These are phyloP conservation scores for Teratosphaeriaceae sp. DNA, from an alignment of 2,329 filamentous ascomycete species.

Conservation along the genomic window DNA sequence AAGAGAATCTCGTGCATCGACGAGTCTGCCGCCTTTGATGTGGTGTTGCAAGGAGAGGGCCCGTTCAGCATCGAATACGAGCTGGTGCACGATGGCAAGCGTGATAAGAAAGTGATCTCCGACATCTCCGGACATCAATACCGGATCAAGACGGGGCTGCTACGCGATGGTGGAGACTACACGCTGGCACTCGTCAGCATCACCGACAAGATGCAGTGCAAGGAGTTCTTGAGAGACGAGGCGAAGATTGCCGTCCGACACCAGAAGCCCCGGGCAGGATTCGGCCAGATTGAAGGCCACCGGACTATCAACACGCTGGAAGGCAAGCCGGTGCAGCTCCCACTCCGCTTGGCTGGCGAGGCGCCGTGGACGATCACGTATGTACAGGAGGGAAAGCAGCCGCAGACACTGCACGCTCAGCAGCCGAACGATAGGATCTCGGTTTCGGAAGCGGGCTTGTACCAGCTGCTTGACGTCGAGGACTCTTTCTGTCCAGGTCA, in stretches of 20 bases:
- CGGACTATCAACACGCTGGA: conserved; percentile 70
- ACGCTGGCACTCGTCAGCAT: conserved; percentile 78
- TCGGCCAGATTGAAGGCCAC: conserved; percentile 79
- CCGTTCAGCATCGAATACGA: conserved; percentile 93
- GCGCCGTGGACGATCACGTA: conserved; percentile 78
- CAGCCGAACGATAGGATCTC: conserved; percentile 26
- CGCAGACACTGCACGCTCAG: conserved; percentile 35
- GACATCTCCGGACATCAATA: conserved; percentile 57
- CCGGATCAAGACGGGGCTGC: conserved; percentile 66
- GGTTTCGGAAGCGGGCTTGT: conserved; percentile 51
- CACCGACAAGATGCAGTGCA: conserved; percentile 79
- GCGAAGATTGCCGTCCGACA: conserved; percentile 79
- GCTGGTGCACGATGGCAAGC: conserved; percentile 80
- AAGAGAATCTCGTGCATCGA: conserved; percentile 72
- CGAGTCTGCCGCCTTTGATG: conserved; percentile 66
- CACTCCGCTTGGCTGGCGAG: conserved; percentile 74
- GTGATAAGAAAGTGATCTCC: conserved; percentile 60
- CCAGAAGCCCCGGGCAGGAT: conserved; percentile 79
- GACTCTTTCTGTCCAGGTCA: conserved; percentile 78
- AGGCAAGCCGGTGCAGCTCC: conserved; percentile 64
- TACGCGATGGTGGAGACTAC: conserved; percentile 83
- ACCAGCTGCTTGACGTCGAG: conserved; percentile 69
- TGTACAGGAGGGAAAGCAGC: conserved; percentile 36
- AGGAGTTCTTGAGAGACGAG: conserved; percentile 77
- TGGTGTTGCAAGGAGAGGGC: conserved; percentile 70